These are phyloP conservation scores for Claviceps sp. DNA, from an alignment of 2,329 filamentous ascomycete genomes.

Conservation along the genomic window DNA sequence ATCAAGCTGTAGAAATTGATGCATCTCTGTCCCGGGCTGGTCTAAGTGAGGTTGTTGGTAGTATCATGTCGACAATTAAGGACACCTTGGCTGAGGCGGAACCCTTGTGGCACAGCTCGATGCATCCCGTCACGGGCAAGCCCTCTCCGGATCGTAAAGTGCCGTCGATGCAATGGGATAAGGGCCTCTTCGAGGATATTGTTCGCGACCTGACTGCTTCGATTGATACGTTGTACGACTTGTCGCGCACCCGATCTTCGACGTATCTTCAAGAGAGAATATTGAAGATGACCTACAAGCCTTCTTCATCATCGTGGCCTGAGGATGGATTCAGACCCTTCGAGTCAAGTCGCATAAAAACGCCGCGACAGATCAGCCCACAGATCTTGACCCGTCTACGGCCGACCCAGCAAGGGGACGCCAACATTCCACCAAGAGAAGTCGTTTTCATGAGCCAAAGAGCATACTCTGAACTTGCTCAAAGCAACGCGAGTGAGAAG, in stretches of 20 bases:
- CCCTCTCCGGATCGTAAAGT: slow-evolving; percentile 39
- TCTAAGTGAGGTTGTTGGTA: slow-evolving; percentile 62
- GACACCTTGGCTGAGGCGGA: slow-evolving; percentile 68
- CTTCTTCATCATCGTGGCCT: slow-evolving; percentile 9
- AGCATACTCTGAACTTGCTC: slow-evolving; percentile 35
- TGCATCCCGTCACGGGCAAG: slow-evolving; percentile 26
- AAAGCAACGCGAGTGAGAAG: slow-evolving; percentile 26
- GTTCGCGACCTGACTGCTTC: slow-evolving; percentile 62
- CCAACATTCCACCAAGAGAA: slow-evolving; percentile 24
- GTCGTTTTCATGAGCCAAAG: slow-evolving; percentile 37
- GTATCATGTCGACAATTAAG: slow-evolving; percentile 69
- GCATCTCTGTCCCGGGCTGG: slow-evolving; percentile 59
- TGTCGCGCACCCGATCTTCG: slow-evolving; percentile 51
- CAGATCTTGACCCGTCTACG: slow-evolving; percentile 35
- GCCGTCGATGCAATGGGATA: slow-evolving; percentile 51
- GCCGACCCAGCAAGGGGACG: slow-evolving; percentile 24
- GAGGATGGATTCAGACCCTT: slow-evolving; percentile 36
- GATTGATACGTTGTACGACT: slow-evolving; percentile 67
- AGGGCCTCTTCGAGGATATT: slow-evolving; percentile 60
- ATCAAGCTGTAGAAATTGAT: slow-evolving; percentile 56
- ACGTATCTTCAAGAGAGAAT: slow-evolving; percentile 20
- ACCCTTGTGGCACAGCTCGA: slow-evolving; percentile 52
- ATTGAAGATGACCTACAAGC: slow-evolving; percentile 22
- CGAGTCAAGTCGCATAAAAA: slow-evolving; percentile 46
- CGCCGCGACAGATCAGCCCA: slow-evolving; percentile 47